These are phyloP conservation scores for Larix sibirica DNA, from an alignment of 83 land plant genomes.

Conservation along the genomic window DNA sequence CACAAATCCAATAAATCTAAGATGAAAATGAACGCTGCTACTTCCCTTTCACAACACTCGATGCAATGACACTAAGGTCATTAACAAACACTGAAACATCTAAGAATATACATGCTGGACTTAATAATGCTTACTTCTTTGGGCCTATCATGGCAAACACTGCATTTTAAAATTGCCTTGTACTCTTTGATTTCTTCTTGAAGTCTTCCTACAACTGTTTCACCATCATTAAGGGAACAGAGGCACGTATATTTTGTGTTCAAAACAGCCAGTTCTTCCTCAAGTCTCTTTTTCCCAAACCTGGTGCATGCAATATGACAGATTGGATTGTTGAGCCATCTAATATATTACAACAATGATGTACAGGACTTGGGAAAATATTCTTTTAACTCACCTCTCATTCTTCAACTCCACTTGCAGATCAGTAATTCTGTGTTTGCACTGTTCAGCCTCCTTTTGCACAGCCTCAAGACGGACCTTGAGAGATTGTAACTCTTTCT, in stretches of 20 bases:
- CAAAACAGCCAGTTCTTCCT: conserved; percentile 68
- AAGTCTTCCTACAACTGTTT: conserved; percentile 60
- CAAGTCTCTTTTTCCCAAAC: conserved; percentile 76
- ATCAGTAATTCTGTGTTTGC: conserved; percentile 43
- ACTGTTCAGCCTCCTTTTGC: conserved; percentile 50
- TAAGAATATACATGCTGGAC: background rate
- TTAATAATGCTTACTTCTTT: conserved; percentile 64
- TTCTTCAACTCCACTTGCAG: conserved; percentile 71
- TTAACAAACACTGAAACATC: conserved; percentile 3
- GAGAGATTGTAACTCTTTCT: conserved; percentile 45
- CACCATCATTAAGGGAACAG: conserved; percentile 57
- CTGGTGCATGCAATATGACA: conserved; percentile 28
- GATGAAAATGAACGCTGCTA: background rate
- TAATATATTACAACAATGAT: background rate
- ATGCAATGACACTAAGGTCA: conserved; percentile 11
- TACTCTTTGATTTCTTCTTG: conserved; percentile 81
- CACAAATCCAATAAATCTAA: background rate
- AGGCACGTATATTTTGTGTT: conserved; percentile 64
- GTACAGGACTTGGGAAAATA: background rate
- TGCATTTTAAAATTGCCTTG: conserved; percentile 80
- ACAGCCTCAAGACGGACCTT: conserved; percentile 51
- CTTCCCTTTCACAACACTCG: background rate
- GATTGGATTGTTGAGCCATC: background rate
- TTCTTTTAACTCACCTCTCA: conserved; percentile 60
- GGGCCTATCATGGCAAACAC: conserved; percentile 79